phyloP scores from a whole-genome alignment of 257 asterid species.

The Solanum dulcamara region DNA sequence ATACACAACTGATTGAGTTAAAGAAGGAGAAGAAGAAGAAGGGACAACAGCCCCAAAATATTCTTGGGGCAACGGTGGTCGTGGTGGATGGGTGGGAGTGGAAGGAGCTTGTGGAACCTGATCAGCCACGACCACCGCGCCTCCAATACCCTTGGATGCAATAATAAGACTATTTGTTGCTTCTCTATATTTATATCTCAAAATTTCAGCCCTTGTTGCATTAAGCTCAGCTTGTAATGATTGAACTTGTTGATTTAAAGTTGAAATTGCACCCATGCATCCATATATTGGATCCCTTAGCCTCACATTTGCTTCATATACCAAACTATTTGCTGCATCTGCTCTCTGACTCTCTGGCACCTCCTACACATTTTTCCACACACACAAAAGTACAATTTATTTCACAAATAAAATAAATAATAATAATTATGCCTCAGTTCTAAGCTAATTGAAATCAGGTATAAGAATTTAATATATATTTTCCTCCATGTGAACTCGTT shows the following conservation, averaged over 20 bases:
- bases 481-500: neutral
- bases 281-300: conserved; percentile 88
- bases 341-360: conserved; percentile 67
- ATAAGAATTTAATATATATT: neutral
- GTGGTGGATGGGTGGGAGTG: conserved; percentile 29
- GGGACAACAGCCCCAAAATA: conserved; percentile 7
- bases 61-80: conserved; percentile 17
- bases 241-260: conserved; percentile 71
- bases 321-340: conserved; percentile 84
- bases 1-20: conserved; percentile 35
- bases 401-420: neutral
- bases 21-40: conserved; percentile 28
- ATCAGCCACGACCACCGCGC: conserved; percentile 15
- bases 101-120: conserved; percentile 61
- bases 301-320: conserved; percentile 85
- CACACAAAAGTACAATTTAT: neutral
- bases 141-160: neutral
- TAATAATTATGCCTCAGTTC: neutral
- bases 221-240: conserved; percentile 59
- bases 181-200: conserved; percentile 67
- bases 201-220: conserved; percentile 53
- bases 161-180: conserved; percentile 41
- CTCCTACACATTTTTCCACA: conserved; percentile 32
- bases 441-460: neutral
- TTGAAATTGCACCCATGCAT: conserved; percentile 90